phyloP scores from a whole-genome alignment of 169 alveolate genomes.

The Perkinsus chesapeaki region DNA sequence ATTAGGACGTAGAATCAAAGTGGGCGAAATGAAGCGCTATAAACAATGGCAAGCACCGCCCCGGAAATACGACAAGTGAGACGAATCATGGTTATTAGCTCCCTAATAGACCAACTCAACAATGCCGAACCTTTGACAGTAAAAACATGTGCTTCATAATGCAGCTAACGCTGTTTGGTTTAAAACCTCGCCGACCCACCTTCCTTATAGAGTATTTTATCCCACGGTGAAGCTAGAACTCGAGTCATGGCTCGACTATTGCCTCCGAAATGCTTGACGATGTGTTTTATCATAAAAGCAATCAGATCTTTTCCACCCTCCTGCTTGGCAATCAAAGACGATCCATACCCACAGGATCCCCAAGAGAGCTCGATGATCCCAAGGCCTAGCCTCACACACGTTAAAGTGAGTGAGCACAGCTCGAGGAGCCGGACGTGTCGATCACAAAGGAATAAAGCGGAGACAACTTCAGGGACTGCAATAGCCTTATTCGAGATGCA shows the following conservation, averaged over 20 bases:
- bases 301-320: neutral
- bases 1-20: too few relatives aligned
- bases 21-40: too few relatives aligned
- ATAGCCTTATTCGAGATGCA: too few relatives aligned
- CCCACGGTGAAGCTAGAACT: neutral
- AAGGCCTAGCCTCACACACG: neutral
- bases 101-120: too few relatives aligned
- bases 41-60: too few relatives aligned
- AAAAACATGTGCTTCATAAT: too few relatives aligned
- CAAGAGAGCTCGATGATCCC: neutral
- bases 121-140: too few relatives aligned
- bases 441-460: neutral
- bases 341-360: neutral
- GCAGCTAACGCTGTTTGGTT: too few relatives aligned
- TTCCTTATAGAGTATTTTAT: neutral
- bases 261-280: neutral
- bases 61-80: too few relatives aligned
- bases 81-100: too few relatives aligned
- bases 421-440: neutral
- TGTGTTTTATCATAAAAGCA: neutral
- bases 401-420: neutral
- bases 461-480: too few relatives aligned
- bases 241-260: neutral
- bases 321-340: neutral
- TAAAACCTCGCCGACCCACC: too few relatives aligned